Evolutionary conservation across 2,329 filamentous ascomycete genomes (phyloP), one percentile per base, ranked within the genome.

Genomic region (Furcasterigmium sp.): DNA sequence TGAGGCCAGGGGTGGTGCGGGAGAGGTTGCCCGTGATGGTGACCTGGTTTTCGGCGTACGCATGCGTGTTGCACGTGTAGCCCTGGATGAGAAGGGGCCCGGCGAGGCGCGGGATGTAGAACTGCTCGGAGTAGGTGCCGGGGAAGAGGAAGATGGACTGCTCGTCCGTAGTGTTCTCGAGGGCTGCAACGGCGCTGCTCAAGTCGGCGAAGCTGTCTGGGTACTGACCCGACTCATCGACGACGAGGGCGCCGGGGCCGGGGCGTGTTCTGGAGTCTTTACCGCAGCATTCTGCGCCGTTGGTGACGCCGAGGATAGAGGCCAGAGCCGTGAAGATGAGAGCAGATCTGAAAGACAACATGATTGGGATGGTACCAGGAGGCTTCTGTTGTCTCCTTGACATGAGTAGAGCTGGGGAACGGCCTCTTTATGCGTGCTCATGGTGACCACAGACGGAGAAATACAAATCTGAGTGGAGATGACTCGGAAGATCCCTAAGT

Each of bases 61-160:
- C 61, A 17, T 29, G 38, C 8, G 38, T 30, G 26, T 70, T 63
- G 25, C 59, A 58, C 2, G 76, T 78, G 52, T 73, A 72, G 14
- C 76, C 76, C 47, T 78, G 78, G 46, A 80, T 69, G 23, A 71
- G 75, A 26, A 84, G 62, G 18, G 38, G 46, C 0, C 46, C 47
- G 10, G 17, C 11, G n/a, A 42, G 20, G 5, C 26, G 23, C 6
- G 47, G 46, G 15, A 49, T 42, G 26, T 25, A 37, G 18, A 48
- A 38, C 18, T 49, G 47, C 21, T 49, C 47, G 3, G 61, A 61
- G 66, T 83, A 84, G 17, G 72, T 79, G 7, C 47, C 46, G 61
- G 84, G 84, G 29, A 74, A 79, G 57, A 85, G 75, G 65, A 84
- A 85, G 20, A 53, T 45, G 13, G 45, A 48, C 41, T 52, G 51